These are phyloP conservation scores for Fraxinus nigra DNA, from an alignment of 305 asterid genomes.

Conservation along the genomic window DNA sequence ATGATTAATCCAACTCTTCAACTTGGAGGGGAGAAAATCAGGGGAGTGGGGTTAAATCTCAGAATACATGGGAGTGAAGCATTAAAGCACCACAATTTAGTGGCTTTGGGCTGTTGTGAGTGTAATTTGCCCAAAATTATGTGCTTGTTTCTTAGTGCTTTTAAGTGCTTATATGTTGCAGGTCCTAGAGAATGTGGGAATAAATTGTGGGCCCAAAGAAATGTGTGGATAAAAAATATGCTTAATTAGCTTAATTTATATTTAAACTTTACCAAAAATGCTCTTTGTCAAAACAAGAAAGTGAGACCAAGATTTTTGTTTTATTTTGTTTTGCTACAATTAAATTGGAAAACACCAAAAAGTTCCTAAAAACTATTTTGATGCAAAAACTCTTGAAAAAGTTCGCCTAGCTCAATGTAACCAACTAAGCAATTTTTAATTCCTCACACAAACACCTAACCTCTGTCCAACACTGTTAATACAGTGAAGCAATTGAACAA, in stretches of 20 bases:
- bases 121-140: not conserved
- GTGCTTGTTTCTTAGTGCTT: not conserved
- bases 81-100: not conserved
- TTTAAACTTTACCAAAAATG: not conserved
- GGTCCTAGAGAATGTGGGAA: not conserved
- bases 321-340: not conserved
- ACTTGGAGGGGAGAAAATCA: not conserved
- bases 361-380: not conserved
- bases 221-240: not conserved
- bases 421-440: not conserved
- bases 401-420: not conserved
- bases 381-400: not conserved
- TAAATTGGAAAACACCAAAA: not conserved
- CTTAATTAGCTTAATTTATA: not conserved
- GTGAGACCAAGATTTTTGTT: not conserved
- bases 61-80: not conserved
- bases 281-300: not conserved
- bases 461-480: not conserved
- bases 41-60: not conserved
- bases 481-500: not conserved
- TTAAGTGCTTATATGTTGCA: not conserved
- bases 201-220: not conserved
- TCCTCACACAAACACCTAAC: not conserved
- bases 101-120: not conserved
- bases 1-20: not conserved